phyloP scores from a whole-genome alignment of 2,329 filamentous ascomycete genomes.

The Zymoseptoria brevis region DNA sequence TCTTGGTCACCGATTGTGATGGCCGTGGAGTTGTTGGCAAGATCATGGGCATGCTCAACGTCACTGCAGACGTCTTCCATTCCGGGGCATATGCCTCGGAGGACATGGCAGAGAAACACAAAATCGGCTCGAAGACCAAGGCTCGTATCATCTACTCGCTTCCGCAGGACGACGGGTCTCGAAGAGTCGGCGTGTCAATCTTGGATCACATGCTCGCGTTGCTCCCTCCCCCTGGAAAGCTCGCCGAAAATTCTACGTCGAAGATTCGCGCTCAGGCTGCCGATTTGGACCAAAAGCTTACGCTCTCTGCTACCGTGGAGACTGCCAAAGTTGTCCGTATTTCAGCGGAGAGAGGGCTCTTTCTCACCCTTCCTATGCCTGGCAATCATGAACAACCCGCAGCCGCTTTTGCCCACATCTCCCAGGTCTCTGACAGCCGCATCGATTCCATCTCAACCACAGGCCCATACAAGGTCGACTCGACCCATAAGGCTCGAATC shows the following conservation, averaged over 20 bases:
- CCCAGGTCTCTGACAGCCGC: constrained; percentile 80
- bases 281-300: constrained; percentile 44
- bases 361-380: constrained; percentile 56
- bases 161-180: constrained; percentile 60
- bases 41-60: constrained; percentile 83
- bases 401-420: constrained; percentile 80
- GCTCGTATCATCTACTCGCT: constrained; percentile 84
- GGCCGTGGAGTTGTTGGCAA: constrained; percentile 75
- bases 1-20: constrained; percentile 70
- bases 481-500: constrained; percentile 72
- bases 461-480: constrained; percentile 70
- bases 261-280: constrained; percentile 21
- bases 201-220: constrained; percentile 75
- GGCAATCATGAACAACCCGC: constrained; percentile 4
- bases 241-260: constrained; percentile 28
- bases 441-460: constrained; percentile 71
- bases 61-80: constrained; percentile 83
- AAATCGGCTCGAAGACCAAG: constrained; percentile 74
- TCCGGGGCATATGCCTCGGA: constrained; percentile 63
- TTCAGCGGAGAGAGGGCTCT: constrained; percentile 71
- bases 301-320: constrained; percentile 68
- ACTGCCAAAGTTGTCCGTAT: constrained; percentile 73
- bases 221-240: constrained; percentile 32
- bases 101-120: constrained; percentile 69
- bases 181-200: constrained; percentile 80